Evolutionary conservation across 2,329 filamentous ascomycete species (phyloP).

Genomic region (Remersonia thermophila): DNA sequence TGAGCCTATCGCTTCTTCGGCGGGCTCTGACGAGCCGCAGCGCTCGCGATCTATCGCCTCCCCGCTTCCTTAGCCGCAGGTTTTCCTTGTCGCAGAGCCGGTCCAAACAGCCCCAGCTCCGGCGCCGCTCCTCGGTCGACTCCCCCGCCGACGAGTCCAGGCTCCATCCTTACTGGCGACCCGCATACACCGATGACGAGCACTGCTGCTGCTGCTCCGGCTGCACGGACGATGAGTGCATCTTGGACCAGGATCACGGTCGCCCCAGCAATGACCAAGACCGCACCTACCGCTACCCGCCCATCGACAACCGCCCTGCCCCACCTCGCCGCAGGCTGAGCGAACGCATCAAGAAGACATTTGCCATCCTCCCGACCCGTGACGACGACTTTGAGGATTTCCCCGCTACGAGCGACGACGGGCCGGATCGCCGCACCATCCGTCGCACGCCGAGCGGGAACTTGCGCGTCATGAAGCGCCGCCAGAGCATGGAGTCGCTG

Average conservation of each 20-base stretch:
- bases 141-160: constrained; percentile 41
- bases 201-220: constrained; percentile 21
- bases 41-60: constrained; percentile 31
- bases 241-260: constrained; percentile 19
- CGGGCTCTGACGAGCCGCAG: constrained; percentile 40
- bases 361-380: constrained; percentile 45
- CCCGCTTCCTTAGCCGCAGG: constrained; percentile 35
- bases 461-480: constrained; percentile 44
- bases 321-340: constrained; percentile 36
- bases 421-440: constrained; percentile 41
- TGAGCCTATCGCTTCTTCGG: constrained; percentile 39
- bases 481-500: constrained; percentile 35
- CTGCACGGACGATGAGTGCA: constrained; percentile 22
- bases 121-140: constrained; percentile 30
- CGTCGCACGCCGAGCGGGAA: constrained; percentile 47
- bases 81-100: constrained; percentile 38
- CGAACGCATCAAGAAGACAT: constrained; percentile 43
- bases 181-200: constrained; percentile 32
- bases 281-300: constrained; percentile 34
- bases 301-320: constrained; percentile 35
- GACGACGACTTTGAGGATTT: constrained; percentile 26
- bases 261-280: constrained; percentile 25
- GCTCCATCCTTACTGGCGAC: constrained; percentile 50
- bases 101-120: constrained; percentile 18
- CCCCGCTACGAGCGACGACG: constrained; percentile 17